Evolutionary conservation across 2,329 filamentous ascomycete genomes (phyloP).

Genomic region (Xylaria sp.): DNA sequence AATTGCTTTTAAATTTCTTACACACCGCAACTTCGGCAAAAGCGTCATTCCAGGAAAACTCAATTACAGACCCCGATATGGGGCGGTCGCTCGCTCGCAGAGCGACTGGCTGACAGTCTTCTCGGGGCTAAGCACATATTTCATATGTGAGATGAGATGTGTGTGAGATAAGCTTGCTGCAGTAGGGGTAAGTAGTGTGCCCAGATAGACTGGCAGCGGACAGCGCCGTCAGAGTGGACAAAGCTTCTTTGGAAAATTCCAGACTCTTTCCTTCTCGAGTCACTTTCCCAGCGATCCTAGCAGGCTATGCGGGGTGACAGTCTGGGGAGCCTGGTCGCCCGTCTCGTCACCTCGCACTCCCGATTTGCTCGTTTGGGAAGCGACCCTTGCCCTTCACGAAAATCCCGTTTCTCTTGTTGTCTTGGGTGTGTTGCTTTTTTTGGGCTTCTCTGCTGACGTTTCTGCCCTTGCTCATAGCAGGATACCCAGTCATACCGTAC

Average conservation of each 20-base stretch:
- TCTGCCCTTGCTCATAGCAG: constrained; percentile 10
- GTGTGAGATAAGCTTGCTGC: constrained; percentile 9
- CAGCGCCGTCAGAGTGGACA: constrained; percentile 4
- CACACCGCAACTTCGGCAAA: constrained; percentile 37
- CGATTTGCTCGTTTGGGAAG: constrained; percentile 36
- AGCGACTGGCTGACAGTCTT: constrained; percentile 26
- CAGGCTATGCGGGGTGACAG: constrained; percentile 37
- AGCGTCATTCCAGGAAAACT: constrained; percentile 6
- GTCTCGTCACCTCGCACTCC: constrained; percentile 28
- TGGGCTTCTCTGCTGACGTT: constrained; percentile 30
- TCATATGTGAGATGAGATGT: constrained; percentile 25
- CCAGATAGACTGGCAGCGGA: constrained; percentile 7
- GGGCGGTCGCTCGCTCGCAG: constrained; percentile 31
- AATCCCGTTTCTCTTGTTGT: constrained; percentile 29
- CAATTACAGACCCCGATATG: constrained; percentile 21
- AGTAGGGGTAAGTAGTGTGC: background rate
- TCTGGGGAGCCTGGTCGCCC: constrained; percentile 35
- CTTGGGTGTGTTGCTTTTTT: constrained; percentile 36
- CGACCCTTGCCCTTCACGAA: constrained; percentile 27
- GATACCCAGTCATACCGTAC: constrained; percentile 18
- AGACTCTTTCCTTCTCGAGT: constrained; percentile 37
- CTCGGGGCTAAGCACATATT: constrained; percentile 28
- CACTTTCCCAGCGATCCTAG: constrained; percentile 17
- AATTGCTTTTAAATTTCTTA: background rate
- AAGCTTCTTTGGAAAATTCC: constrained; percentile 36